These are phyloP conservation scores for Anthracocystis walkeri DNA, from an alignment of 1,284 basidiomycete genomes.

Conservation along the genomic window DNA sequence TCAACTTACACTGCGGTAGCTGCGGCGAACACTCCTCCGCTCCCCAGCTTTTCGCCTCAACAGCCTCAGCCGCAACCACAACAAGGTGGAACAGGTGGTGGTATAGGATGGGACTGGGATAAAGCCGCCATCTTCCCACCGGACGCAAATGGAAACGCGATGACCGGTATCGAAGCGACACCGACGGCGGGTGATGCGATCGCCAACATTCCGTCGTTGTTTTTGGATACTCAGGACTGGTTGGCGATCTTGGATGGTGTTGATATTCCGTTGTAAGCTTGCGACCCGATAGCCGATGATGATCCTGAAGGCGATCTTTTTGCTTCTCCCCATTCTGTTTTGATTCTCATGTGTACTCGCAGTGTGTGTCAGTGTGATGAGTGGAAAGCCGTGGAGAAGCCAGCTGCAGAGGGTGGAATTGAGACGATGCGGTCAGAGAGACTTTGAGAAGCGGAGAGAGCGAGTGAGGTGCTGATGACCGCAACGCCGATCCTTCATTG, in stretches of 20 bases:
- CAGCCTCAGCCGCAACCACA: background rate
- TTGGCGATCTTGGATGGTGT: conserved; percentile 35
- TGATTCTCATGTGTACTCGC: too few species aligned
- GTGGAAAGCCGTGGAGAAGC: too few species aligned
- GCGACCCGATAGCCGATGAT: background rate
- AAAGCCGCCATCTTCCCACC: background rate
- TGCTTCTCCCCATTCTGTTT: too few species aligned
- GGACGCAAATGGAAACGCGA: background rate
- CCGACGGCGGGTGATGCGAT: conserved; percentile 11
- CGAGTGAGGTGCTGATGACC: too few species aligned
- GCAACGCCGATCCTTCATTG: too few species aligned
- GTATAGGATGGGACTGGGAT: conserved; percentile 16
- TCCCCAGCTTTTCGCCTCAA: conserved; percentile 7
- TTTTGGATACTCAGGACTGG: conserved; percentile 35
- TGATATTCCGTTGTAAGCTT: conserved; percentile 24
- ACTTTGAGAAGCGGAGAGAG: too few species aligned
- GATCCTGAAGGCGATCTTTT: too few species aligned
- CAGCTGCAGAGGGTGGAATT: too few species aligned
- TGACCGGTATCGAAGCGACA: background rate
- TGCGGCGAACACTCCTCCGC: background rate
- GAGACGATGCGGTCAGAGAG: too few species aligned
- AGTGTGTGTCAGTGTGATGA: too few species aligned
- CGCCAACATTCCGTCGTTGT: conserved; percentile 21
- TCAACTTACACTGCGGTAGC: background rate
- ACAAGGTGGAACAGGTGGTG: background rate